These are phyloP conservation scores for Boletus reticulatus DNA, from an alignment of 768 basidiomycete genomes.

Conservation along the genomic window DNA sequence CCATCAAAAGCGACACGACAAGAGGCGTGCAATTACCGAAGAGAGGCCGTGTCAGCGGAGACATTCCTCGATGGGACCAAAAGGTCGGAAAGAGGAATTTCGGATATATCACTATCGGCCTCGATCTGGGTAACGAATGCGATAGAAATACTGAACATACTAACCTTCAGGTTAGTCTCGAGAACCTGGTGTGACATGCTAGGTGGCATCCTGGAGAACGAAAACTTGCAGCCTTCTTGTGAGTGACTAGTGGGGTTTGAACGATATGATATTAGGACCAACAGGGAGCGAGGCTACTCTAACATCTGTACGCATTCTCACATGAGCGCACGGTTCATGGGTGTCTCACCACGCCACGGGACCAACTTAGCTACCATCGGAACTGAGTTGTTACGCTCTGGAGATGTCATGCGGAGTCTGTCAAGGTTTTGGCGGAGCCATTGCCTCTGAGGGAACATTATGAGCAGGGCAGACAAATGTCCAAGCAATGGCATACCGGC, in stretches of 20 bases:
- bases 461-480: not conserved
- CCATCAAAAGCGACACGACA: not conserved
- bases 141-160: not conserved
- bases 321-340: conserved; percentile 8
- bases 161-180: not conserved
- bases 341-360: conserved; percentile 12
- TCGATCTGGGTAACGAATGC: not conserved
- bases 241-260: not conserved
- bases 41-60: not conserved
- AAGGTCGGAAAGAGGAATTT: not conserved
- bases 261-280: conserved; percentile 14
- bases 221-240: not conserved
- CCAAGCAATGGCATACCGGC: conserved; percentile 59
- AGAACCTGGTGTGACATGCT: not conserved
- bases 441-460: conserved; percentile 27
- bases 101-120: not conserved
- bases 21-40: not conserved
- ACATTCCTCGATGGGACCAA: not conserved
- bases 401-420: not conserved
- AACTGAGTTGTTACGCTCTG: not conserved
- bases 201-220: not conserved
- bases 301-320: conserved; percentile 16
- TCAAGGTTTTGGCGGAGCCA: conserved; percentile 32
- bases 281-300: conserved; percentile 14
- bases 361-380: conserved; percentile 4